These are phyloP conservation scores for Colletotrichum sublineola DNA, from an alignment of 2,329 filamentous ascomycete species.

Conservation along the genomic window DNA sequence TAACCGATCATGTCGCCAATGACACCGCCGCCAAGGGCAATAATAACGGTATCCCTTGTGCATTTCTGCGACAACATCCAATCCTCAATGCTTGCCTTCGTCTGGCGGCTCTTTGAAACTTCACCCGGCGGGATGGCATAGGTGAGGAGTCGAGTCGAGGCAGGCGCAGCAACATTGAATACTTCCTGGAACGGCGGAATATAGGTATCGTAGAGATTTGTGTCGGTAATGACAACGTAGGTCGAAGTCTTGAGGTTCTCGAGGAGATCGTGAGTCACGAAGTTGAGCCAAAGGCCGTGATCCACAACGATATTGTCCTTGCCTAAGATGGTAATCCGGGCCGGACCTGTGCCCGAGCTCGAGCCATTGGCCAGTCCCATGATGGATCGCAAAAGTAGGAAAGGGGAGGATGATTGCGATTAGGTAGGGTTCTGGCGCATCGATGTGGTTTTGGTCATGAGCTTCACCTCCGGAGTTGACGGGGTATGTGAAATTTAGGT, in stretches of 20 bases:
- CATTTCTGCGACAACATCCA: constrained; percentile 96
- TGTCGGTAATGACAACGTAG: constrained; percentile 97
- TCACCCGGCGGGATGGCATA: constrained; percentile 93
- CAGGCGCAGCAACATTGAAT: constrained; percentile 52
- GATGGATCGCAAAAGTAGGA: constrained; percentile 6
- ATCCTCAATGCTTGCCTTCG: constrained; percentile 96
- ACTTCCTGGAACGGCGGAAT: constrained; percentile 76
- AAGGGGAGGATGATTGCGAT: not conserved
- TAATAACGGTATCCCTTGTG: constrained; percentile 93
- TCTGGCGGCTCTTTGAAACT: constrained; percentile 91
- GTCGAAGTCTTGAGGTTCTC: constrained; percentile 84
- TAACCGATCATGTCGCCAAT: constrained; percentile 99
- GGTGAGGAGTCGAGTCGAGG: constrained; percentile 78
- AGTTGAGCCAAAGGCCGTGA: constrained; percentile 88
- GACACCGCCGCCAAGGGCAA: constrained; percentile 94
- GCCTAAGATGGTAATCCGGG: constrained; percentile 83
- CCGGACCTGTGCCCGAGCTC: constrained; percentile 54
- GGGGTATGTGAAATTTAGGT: too few relatives aligned
- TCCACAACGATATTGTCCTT: constrained; percentile 93
- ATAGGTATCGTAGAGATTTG: constrained; percentile 87
- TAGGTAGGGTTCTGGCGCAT: constrained; percentile 17
- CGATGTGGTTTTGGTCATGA: not conserved
- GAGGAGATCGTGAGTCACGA: constrained; percentile 85
- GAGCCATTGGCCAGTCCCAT: constrained; percentile 41
- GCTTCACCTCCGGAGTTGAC: not conserved